Evolutionary conservation across 2,329 filamentous ascomycete genomes (phyloP), one percentile per base, ranked within the genome.

Genomic region (Claviceps sp.): DNA sequence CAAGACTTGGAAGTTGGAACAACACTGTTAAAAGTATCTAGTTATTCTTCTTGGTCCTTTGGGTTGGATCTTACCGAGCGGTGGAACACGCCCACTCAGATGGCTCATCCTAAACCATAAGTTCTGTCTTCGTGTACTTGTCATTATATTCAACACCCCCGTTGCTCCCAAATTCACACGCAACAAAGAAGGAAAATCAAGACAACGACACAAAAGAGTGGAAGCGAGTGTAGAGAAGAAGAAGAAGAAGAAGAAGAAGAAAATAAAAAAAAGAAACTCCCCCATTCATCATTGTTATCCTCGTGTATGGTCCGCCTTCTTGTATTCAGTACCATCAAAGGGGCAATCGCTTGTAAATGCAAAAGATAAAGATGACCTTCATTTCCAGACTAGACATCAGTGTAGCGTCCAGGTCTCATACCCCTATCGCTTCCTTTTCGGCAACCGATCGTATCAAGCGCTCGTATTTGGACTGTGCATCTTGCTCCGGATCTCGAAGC

Each of bases 361-460:
- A 44, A 38, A 37, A 48, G 5, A 17, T 2, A 24, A 30, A 24
- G 40, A 38, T 10, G 38, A n/a, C 26, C 16, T 30, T 14, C 13
- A 7, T 34, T 13, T 38, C 2, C 13, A 3, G 38, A 7, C 16
- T 14, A 24, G 34, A 24, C n/a, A 16, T 24, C 5, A 17, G 17
- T 14, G 4, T 24, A 7, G 24, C 8, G 3, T 19, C 14, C 14
- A 16, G 17, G 11, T 19, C 40, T 60, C 46, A 61, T 43, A 57
- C 43, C 22, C 51, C 52, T 44, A 61, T 62, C 13, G 56, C 55
- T 22, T 70, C 63, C 52, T 65, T 69, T 13, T 65, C 64, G 3
- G 65, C 61, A 16, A 68, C 64, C 1, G 68, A 66, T 48, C 62
- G 63, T 47, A 70, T 67, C 45, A 70, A 59, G 41, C 67, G 66